Evolutionary conservation across 768 basidiomycete genomes (phyloP), one percentile per base, ranked within the genome.

Genomic region (Macrolepiota fuliginosa): DNA sequence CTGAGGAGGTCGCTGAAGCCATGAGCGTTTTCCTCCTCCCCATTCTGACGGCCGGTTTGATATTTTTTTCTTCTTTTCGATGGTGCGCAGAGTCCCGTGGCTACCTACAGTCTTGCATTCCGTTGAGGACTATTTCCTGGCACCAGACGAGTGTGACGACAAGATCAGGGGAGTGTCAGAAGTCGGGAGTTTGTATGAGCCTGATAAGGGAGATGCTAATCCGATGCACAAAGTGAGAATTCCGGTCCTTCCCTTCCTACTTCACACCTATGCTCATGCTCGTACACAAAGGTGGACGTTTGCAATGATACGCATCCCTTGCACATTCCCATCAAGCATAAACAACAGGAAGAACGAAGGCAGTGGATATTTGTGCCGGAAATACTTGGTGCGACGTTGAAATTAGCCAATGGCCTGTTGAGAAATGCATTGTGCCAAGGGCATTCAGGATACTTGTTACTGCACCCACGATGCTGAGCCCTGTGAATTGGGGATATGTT

Each of bases 381-480:
- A 10, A 67, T 73, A 12, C 78, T 84, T 29, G 65, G 68, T 4
- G 68, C 74, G 49, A 77, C 77, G 53, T 65, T 71, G 39, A 68
- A 77, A 32, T 66, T 32, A 7, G 29, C 85, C 27, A 56, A 86
- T 11, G 68, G 73, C 10, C 81, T 81, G 3, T 69, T 86, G 4
- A 67, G 74, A 4, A 80, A 77, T 61, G 81, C 81, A 3, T 80
- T 83, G 58, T 62, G 72, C 0, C 71, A 4, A 82, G 80, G 63
- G 75, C 80, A 3, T 72, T 89, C 65, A 82, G 85, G 62, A 76
- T 92, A 12, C 74, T 92, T 15, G 90, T 91, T 5, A 71, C 82
- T 2, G 76, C 90, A 57, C 88, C 85, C 3, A 78, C 81, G 0
- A 67, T 87, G 39, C 68, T 91, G 35, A 73, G 74, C 6, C 60